Conservation (phyloP, 2,329 filamentous ascomycete genomes). For the Talaromyces sp. region DNA sequence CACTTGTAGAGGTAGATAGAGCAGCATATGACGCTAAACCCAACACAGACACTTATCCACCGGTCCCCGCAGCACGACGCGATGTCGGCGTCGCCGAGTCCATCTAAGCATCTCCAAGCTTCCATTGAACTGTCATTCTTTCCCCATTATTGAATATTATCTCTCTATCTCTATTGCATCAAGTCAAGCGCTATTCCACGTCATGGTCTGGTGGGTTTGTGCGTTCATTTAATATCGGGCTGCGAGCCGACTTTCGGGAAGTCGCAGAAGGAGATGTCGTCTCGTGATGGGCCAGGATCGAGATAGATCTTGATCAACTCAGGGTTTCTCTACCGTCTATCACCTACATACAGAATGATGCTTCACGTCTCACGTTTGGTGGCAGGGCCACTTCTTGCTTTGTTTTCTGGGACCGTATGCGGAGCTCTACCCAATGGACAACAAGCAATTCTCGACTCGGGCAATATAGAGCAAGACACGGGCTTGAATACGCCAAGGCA, state of each 20-base stretch:
- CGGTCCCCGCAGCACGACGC: not conserved
- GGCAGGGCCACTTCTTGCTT: constrained; percentile 4
- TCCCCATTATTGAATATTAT: not conserved
- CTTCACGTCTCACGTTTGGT: not conserved
- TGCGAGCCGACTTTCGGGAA: not conserved
- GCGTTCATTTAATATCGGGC: not conserved
- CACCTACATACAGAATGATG: not conserved
- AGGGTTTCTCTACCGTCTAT: not conserved
- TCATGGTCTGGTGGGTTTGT: not conserved
- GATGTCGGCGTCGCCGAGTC: not conserved
- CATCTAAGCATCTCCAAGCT: not conserved
- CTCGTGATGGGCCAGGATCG: not conserved
- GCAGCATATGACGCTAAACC: not conserved
- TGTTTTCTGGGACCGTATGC: not conserved
- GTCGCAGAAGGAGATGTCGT: not conserved
- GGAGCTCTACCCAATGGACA: constrained; percentile 1
- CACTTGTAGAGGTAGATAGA: not conserved
- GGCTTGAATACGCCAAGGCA: not conserved
- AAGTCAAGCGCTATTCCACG: not conserved
- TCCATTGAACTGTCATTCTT: not conserved
- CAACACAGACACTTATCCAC: not conserved
- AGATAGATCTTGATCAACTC: not conserved
- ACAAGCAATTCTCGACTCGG: not conserved
- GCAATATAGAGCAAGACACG: not conserved
- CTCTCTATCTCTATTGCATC: not conserved